These are phyloP conservation scores for Cladorrhinum sp. DNA, from an alignment of 2,329 filamentous ascomycete genomes.

Conservation along the genomic window DNA sequence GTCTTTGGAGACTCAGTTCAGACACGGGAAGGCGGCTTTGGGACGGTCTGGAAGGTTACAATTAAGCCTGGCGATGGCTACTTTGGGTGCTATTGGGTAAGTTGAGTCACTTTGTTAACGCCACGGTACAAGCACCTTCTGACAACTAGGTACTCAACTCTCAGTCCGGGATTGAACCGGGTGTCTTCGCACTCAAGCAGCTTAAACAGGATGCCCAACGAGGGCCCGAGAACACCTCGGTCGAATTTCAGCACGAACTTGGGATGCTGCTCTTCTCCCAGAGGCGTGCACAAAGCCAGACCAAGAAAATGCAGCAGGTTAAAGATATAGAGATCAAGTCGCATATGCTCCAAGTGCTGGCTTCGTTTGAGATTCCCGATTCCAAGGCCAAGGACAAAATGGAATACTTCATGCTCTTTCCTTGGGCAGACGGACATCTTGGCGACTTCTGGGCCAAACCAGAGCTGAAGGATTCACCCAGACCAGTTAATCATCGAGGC, in stretches of 20 bases:
- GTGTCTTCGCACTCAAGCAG: neutral
- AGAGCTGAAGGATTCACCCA: neutral
- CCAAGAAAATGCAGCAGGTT: neutral
- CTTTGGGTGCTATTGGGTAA: neutral
- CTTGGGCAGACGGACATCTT: neutral
- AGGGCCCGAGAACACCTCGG: neutral
- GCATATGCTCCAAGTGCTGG: neutral
- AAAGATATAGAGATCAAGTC: neutral
- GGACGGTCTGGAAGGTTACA: neutral
- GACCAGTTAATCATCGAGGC: neutral
- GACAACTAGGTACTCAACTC: too few species aligned
- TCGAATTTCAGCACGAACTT: neutral
- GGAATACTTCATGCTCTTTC: neutral
- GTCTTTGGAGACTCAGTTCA: neutral
- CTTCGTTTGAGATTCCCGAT: neutral
- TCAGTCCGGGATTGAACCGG: neutral
- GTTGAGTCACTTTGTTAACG: neutral
- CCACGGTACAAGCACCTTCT: neutral
- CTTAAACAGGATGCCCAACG: neutral
- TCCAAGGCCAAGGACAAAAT: neutral
- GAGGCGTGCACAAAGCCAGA: neutral
- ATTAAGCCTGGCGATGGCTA: neutral
- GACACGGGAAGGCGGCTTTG: conserved; percentile 3
- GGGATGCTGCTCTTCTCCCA: neutral
- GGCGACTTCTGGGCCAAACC: neutral